These are phyloP conservation scores for Anisodus acutangulus DNA, from an alignment of 257 asterid genomes.

Conservation along the genomic window DNA sequence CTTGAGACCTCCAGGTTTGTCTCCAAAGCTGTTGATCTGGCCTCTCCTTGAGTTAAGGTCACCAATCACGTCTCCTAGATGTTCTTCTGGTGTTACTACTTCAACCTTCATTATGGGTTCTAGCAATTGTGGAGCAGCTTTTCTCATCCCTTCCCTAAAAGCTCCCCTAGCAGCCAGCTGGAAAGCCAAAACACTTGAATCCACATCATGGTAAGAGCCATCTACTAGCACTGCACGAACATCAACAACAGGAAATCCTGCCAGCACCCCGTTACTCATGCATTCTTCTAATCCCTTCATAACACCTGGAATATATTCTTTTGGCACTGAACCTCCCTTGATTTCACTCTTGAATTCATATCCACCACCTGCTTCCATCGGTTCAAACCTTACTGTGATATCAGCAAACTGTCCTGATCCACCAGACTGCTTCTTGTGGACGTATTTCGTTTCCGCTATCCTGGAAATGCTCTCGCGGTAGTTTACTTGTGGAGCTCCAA, in stretches of 20 bases:
- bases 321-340: constrained; percentile 96
- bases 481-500: constrained; percentile 99
- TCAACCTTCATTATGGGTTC: constrained; percentile 96
- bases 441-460: constrained; percentile 73
- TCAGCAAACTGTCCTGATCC: constrained; percentile 98
- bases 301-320: constrained; percentile 95
- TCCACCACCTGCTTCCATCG: constrained; percentile 81
- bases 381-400: constrained; percentile 85
- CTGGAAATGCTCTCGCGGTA: constrained; percentile 92
- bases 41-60: constrained; percentile 98
- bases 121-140: constrained; percentile 88
- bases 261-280: constrained; percentile 90
- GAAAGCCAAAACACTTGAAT: constrained; percentile 96
- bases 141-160: constrained; percentile 88
- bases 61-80: constrained; percentile 96
- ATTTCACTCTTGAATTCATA: constrained; percentile 97
- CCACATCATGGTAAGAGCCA: constrained; percentile 96
- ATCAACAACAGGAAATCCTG: constrained; percentile 96
- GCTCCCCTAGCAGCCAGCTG: constrained; percentile 98
- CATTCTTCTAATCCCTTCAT: constrained; percentile 97
- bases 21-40: constrained; percentile 86
- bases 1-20: constrained; percentile 99
- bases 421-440: constrained; percentile 98
- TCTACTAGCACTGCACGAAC: constrained; percentile 92
- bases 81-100: constrained; percentile 96